Percentiles rank a stretch among this genome's conserved stretches.
Conservation (phyloP, 2,329 filamentous ascomycete species). For the Blastomyces gilchristii region DNA sequence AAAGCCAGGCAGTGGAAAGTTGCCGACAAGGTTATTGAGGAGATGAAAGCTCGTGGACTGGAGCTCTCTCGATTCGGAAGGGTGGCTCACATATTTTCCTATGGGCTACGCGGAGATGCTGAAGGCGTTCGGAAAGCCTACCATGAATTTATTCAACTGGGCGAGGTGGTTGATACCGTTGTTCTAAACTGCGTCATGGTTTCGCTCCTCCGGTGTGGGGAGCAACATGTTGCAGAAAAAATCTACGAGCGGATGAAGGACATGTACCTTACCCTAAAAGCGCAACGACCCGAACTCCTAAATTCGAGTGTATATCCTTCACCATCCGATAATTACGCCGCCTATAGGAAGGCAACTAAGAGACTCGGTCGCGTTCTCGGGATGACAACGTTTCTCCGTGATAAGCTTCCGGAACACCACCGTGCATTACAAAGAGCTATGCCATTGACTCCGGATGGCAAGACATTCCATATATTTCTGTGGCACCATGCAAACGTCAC, state of each 20-base stretch:
- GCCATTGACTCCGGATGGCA: conserved; percentile 60
- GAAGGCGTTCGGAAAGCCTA: conserved; percentile 68
- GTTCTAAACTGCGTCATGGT: conserved; percentile 80
- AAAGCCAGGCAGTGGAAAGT: conserved; percentile 75
- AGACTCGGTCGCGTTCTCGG: conserved; percentile 43
- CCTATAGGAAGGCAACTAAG: conserved; percentile 28
- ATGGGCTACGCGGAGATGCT: conserved; percentile 64
- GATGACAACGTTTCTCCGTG: conserved; percentile 33
- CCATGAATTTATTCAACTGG: conserved; percentile 67
- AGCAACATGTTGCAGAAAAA: conserved; percentile 64
- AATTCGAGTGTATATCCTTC: conserved; percentile 19
- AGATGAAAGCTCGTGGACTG: conserved; percentile 63
- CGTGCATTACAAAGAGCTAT: conserved; percentile 56
- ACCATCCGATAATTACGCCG: conserved; percentile 26
- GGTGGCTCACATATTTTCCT: conserved; percentile 71
- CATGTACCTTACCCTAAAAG: conserved; percentile 36
- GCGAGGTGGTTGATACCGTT: conserved; percentile 78
- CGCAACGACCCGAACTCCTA: conserved; percentile 17
- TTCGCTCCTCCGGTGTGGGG: conserved; percentile 64
- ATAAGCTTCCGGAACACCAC: conserved; percentile 44
- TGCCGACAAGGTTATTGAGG: conserved; percentile 72
- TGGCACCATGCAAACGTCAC: conserved; percentile 58
- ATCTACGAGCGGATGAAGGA: conserved; percentile 78
- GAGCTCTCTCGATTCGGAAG: conserved; percentile 68
- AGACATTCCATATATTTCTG: conserved; percentile 71